A percentile compares a stretch with the other conserved stretches of the same genome.
phyloP scores from a whole-genome alignment of 164 flowering plant species.

The Malania oleifera region DNA sequence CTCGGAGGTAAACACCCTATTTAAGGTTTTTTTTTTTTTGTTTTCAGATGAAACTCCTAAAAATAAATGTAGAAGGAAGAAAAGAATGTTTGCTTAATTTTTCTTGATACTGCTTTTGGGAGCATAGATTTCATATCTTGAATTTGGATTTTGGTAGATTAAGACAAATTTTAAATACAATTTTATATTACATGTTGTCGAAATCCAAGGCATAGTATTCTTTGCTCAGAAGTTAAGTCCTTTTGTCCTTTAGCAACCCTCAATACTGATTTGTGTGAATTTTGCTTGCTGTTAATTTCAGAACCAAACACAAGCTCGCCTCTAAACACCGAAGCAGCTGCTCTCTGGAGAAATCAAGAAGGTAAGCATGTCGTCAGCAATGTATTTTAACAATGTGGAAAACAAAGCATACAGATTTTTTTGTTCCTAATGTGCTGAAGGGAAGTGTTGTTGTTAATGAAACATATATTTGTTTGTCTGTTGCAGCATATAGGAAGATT shows the following conservation, averaged over 20 bases:
- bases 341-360: conserved; percentile 86
- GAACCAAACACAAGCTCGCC: conserved; percentile 94
- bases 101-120: no score
- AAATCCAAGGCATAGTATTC: neutral
- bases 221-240: neutral
- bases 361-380: conserved; percentile 27
- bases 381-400: neutral
- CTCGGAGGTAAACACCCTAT: conserved; percentile 60
- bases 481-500: conserved; percentile 83
- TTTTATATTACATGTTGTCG: no score
- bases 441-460: neutral
- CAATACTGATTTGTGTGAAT: no score
- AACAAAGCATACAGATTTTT: neutral
- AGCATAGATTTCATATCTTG: no score
- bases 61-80: no score
- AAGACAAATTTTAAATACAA: no score
- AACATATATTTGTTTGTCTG: neutral
- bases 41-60: neutral
- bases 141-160: no score
- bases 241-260: neutral
- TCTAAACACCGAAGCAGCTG: conserved; percentile 80
- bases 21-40: neutral
- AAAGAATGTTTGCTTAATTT: no score
- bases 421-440: no score
- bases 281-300: conserved; percentile 18